Conservation (phyloP, 2,329 filamentous ascomycete species). For the Stemphylium lycopersici region DNA sequence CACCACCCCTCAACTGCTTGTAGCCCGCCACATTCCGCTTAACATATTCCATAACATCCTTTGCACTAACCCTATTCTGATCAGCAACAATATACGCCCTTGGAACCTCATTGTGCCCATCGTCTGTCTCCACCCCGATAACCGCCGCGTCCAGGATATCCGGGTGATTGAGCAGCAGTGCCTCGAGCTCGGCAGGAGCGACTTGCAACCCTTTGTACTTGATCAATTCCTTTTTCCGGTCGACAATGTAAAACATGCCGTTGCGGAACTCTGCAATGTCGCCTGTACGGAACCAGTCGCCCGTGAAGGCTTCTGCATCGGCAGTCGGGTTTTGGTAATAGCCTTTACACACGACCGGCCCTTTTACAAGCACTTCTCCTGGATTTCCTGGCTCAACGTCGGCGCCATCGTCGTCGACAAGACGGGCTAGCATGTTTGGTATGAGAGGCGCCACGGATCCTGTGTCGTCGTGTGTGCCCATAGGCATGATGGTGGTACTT, state of each 20-base stretch:
- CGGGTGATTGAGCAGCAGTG: constrained; percentile 50
- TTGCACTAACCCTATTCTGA: constrained; percentile 31
- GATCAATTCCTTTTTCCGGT: constrained; percentile 54
- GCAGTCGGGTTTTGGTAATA: constrained; percentile 47
- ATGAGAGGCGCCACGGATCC: constrained; percentile 56
- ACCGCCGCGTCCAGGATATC: constrained; percentile 55
- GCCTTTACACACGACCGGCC: constrained; percentile 46
- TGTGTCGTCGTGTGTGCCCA: constrained; percentile 51
- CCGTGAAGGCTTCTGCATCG: constrained; percentile 38
- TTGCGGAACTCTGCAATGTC: constrained; percentile 47
- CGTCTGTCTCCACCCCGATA: constrained; percentile 49
- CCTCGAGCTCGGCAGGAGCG: constrained; percentile 57
- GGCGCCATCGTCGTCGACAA: constrained; percentile 43
- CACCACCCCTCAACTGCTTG: constrained; percentile 48
- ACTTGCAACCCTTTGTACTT: constrained; percentile 60
- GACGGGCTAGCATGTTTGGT: constrained; percentile 45
- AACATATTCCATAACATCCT: constrained; percentile 43
- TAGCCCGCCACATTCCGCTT: constrained; percentile 41
- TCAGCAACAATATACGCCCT: constrained; percentile 54
- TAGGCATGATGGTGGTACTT: constrained; percentile 55
- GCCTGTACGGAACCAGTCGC: constrained; percentile 48
- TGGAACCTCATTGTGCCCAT: constrained; percentile 49
- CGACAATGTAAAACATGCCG: constrained; percentile 52
- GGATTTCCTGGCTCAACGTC: constrained; percentile 41
- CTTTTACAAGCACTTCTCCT: constrained; percentile 45